A percentile compares a stretch with the other conserved stretches of the same genome.
Conservation (phyloP, 208 protist genomes). For the Angomonas desouzai region DNA sequence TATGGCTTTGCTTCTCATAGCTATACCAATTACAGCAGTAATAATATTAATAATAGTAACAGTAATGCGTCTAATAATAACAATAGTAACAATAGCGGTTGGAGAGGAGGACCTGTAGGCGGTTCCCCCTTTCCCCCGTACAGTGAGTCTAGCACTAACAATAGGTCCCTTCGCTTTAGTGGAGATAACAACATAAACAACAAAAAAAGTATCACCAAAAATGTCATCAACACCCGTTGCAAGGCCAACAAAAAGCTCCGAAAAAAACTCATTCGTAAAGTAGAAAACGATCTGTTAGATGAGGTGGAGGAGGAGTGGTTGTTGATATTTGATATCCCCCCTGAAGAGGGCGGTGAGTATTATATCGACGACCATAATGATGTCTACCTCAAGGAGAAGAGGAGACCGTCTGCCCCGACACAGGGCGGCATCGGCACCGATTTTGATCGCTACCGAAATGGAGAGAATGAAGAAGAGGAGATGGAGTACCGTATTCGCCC, state of each 20-base stretch:
- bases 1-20: background rate
- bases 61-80: background rate
- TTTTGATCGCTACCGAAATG: background rate
- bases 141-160: background rate
- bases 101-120: too few relatives aligned
- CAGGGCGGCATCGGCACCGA: background rate
- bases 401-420: background rate
- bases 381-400: background rate
- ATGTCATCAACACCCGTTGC: background rate
- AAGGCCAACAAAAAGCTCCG: constrained; percentile 8
- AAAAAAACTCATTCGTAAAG: background rate
- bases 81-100: background rate
- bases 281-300: background rate
- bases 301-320: constrained; percentile 6
- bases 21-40: constrained; percentile 8
- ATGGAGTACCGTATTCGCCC: background rate
- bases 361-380: background rate
- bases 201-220: background rate
- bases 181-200: too few relatives aligned
- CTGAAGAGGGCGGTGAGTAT: background rate
- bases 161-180: too few relatives aligned
- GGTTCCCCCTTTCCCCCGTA: background rate
- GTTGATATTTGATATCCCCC: constrained; percentile 3
- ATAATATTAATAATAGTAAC: constrained; percentile 7
- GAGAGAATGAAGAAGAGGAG: background rate